Conservation (phyloP, 345 rosid species). For the Garcia nutans region DNA sequence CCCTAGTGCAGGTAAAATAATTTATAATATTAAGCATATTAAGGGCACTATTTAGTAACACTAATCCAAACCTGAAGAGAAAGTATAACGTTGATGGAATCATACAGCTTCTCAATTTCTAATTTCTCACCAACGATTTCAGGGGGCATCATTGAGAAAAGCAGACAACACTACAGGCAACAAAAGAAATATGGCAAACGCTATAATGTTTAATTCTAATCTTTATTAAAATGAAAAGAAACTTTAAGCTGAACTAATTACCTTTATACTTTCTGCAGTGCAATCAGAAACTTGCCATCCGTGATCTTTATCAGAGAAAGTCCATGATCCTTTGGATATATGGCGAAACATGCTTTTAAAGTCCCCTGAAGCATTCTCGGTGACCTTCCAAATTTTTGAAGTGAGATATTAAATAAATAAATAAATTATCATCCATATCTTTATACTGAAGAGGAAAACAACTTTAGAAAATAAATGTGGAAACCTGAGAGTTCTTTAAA, state of each 20-base stretch:
- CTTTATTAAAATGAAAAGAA: not conserved
- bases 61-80: constrained; percentile 37
- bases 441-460: not conserved
- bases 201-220: too few species aligned
- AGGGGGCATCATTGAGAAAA: constrained; percentile 31
- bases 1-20: too few species aligned
- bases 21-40: too few species aligned
- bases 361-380: constrained; percentile 17
- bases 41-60: too few species aligned
- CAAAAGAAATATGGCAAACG: too few species aligned
- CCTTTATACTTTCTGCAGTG: constrained; percentile 31
- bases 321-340: constrained; percentile 21
- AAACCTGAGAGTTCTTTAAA: constrained; percentile 23
- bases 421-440: not conserved
- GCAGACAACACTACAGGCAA: constrained; percentile 31
- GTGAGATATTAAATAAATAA: too few species aligned
- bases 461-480: not conserved
- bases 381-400: constrained; percentile 2
- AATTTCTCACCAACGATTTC: constrained; percentile 34
- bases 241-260: not conserved
- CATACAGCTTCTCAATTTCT: constrained; percentile 27
- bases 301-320: constrained; percentile 26
- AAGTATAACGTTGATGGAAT: constrained; percentile 35
- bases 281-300: constrained; percentile 31
- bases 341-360: constrained; percentile 20